Percentiles rank a stretch among this genome's conserved stretches.
Conservation (phyloP, 139 green algal species). For the Chlamydomonas schloesseri region DNA sequence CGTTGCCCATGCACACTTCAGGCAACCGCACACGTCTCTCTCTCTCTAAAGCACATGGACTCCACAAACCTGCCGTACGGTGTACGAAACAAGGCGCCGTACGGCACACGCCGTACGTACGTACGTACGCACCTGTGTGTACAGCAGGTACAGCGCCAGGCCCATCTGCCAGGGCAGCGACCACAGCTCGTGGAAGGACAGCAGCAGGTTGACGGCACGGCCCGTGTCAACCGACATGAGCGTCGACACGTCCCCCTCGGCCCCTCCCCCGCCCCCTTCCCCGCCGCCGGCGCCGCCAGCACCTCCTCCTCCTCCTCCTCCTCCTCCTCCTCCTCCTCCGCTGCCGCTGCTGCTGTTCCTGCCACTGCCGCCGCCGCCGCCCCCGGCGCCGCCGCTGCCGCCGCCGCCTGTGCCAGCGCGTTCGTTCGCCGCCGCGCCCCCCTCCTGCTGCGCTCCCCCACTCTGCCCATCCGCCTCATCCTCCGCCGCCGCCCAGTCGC, state of each 20-base stretch:
- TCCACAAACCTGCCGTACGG: too few relatives aligned
- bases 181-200: constrained; percentile 89
- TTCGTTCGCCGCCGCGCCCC: neutral
- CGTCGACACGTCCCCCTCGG: constrained; percentile 55
- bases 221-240: constrained; percentile 81
- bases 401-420: neutral
- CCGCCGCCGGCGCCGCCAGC: constrained; percentile 11
- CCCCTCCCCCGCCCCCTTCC: neutral
- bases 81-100: too few relatives aligned
- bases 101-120: too few relatives aligned
- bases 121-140: constrained; percentile 73
- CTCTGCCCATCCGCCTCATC: neutral
- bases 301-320: neutral
- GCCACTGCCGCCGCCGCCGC: neutral
- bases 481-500: too few relatives aligned
- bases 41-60: too few relatives aligned
- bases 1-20: too few relatives aligned
- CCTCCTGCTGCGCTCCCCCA: too few relatives aligned
- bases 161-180: constrained; percentile 86
- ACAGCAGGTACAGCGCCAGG: constrained; percentile 87
- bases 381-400: neutral
- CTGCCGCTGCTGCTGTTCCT: too few relatives aligned
- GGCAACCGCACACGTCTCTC: too few relatives aligned
- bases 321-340: too few relatives aligned
- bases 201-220: constrained; percentile 76